Evolutionary conservation across 2,329 filamentous ascomycete genomes (phyloP), one percentile per base, ranked within the genome.

Genomic region (Ophiosphaerella korrae): DNA sequence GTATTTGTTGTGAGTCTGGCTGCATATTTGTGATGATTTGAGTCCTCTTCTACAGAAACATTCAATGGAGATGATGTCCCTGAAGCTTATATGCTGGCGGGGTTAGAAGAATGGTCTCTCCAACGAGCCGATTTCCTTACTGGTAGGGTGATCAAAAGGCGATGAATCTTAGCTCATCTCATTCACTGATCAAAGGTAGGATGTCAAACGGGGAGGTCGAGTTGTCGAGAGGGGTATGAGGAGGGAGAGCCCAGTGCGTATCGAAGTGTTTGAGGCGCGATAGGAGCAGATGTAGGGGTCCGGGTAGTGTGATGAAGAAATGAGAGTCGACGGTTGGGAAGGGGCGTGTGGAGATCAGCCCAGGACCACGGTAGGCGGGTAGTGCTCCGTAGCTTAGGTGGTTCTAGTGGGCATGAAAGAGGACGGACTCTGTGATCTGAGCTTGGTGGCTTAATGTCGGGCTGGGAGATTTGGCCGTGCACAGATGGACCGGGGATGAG

Each of bases 1-100:
- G 83, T 67, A 86, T 77, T 67, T 95, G 90, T 73, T 95, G 90
- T 74, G 83, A 67, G 86, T 78, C 69, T 93, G 90, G 74, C 84
- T 82, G 75, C 90, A 95, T 95, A 63, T 69, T 29, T 29, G 26
- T 86, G 75, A 66, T 57, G 57, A 47, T 50, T 16, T 60, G 44
- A 26, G 13, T 23, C 7, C 12, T n/a, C 37, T 36, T 24, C 18
- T 37, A 48, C 32, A 32, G 35, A 14, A 57, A 51, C 36, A 47
- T 57, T 48, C 50, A 45, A 44, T 51, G 36, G 24, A 48, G 37
- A 31, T 45, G 36, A 42, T 37, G 37, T 55, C 37, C 26, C 36
- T 47, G 46, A 45, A 48, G 46, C 34, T 42, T 49, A 63, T 52
- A 53, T 60, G 54, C 60, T 46, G 32, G 13, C 5, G n/a, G 26